These are phyloP conservation scores for Cordyceps tenuipes DNA, from an alignment of 2,329 filamentous ascomycete genomes.

Conservation along the genomic window DNA sequence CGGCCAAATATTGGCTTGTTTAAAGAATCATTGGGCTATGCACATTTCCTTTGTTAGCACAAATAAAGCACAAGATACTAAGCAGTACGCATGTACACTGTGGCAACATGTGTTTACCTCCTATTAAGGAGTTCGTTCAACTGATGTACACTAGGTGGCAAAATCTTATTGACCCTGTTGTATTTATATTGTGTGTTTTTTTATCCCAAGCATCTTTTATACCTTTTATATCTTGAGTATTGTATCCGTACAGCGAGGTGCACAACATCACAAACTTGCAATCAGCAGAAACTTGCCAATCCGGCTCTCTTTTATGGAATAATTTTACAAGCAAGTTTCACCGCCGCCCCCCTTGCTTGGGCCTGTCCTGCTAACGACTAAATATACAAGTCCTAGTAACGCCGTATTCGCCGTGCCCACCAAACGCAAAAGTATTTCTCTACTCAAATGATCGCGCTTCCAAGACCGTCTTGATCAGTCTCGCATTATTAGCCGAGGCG, in stretches of 20 bases:
- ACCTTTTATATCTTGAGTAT: no score
- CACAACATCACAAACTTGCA: no score
- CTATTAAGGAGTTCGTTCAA: no score
- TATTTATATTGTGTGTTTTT: no score
- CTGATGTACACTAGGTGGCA: no score
- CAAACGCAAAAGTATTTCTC: constrained; percentile 10
- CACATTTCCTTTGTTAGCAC: constrained; percentile 2
- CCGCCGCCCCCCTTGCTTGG: not conserved
- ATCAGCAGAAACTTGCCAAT: no score
- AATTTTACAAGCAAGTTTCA: not conserved
- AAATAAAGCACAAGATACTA: not conserved
- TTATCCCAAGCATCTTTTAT: no score
- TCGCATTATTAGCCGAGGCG: constrained; percentile 35
- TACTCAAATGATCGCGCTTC: constrained; percentile 48
- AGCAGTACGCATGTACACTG: not conserved
- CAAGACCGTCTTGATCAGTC: constrained; percentile 42
- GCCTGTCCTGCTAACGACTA: not conserved
- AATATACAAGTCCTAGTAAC: not conserved
- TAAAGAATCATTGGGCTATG: constrained; percentile 1
- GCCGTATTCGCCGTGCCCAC: not conserved
- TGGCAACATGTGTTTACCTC: no score
- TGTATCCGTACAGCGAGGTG: no score
- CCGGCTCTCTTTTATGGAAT: not conserved
- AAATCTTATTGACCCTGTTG: no score
- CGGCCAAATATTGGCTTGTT: not conserved